These are phyloP conservation scores for Litchi chinensis DNA, from an alignment of 345 rosid genomes.

Conservation along the genomic window DNA sequence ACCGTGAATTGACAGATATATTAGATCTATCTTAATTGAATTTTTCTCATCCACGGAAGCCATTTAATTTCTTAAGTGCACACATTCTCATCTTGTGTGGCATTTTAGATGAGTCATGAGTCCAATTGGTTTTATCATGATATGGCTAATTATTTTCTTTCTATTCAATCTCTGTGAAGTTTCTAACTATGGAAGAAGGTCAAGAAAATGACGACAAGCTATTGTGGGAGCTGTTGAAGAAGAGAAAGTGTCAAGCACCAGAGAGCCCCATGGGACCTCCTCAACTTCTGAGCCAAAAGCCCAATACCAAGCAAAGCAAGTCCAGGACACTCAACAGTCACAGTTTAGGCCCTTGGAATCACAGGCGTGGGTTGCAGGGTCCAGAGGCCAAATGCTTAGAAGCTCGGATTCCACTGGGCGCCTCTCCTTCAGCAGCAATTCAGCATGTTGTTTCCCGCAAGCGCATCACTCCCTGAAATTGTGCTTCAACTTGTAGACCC, in stretches of 20 bases:
- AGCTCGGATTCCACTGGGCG: conserved; percentile 41
- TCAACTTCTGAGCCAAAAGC: conserved; percentile 29
- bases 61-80: too few relatives aligned
- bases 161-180: conserved; percentile 32
- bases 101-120: not conserved
- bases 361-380: conserved; percentile 1
- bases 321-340: conserved; percentile 2
- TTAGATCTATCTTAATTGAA: too few relatives aligned
- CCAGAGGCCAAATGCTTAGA: conserved; percentile 21
- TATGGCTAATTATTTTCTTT: not conserved
- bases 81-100: too few relatives aligned
- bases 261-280: conserved; percentile 53
- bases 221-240: conserved; percentile 48
- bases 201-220: conserved; percentile 40
- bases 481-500: not conserved
- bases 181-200: conserved; percentile 34
- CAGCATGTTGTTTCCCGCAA: conserved; percentile 18
- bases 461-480: conserved; percentile 8
- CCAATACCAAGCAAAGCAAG: conserved; percentile 22
- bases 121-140: not conserved
- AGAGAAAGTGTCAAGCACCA: conserved; percentile 40
- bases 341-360: conserved; percentile 18
- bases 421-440: conserved; percentile 44
- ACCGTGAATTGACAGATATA: not conserved
- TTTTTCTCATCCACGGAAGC: too few relatives aligned